These are phyloP conservation scores for Zoysia japonica DNA, from an alignment of 176 grass and related monocot genomes.

Conservation along the genomic window DNA sequence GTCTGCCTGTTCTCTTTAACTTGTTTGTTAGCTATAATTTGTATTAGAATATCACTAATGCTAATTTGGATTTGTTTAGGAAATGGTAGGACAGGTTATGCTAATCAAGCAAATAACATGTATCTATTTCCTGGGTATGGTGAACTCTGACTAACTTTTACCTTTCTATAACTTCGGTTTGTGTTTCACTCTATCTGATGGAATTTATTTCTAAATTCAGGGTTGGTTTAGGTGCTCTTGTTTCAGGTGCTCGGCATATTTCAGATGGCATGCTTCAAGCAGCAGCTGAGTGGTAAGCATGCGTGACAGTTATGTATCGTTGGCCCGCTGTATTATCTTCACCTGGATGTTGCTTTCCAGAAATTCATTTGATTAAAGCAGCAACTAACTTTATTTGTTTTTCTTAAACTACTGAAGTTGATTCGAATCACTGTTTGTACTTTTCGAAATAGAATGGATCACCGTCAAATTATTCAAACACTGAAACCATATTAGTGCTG, in stretches of 20 bases:
- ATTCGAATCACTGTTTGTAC: not conserved
- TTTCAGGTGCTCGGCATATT: slow-evolving; percentile 86
- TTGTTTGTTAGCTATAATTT: slow-evolving; percentile 21
- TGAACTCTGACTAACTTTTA: slow-evolving; percentile 5
- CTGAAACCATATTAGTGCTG: not conserved
- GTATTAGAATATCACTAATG: slow-evolving; percentile 16
- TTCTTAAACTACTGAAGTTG: not conserved
- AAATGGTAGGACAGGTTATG: slow-evolving; percentile 65
- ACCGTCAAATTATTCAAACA: not conserved
- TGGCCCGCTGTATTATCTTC: not conserved
- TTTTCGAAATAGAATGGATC: too few relatives aligned
- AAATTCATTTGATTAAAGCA: slow-evolving; percentile 9
- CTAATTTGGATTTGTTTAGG: slow-evolving; percentile 45
- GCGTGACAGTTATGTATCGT: slow-evolving; percentile 24
- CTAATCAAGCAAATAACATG: slow-evolving; percentile 99
- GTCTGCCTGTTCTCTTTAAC: slow-evolving; percentile 22
- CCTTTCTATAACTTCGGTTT: not conserved
- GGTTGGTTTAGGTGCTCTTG: slow-evolving; percentile 94
- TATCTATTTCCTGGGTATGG: slow-evolving; percentile 98
- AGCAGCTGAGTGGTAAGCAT: slow-evolving; percentile 86
- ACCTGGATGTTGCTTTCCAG: not conserved
- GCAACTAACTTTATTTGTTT: not conserved
- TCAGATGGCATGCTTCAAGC: slow-evolving; percentile 94
- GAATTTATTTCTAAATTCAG: slow-evolving; percentile 55
- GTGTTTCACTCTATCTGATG: slow-evolving; percentile 27